These are phyloP conservation scores for Penicillium brasilianum DNA, from an alignment of 2,329 filamentous ascomycete species.

Conservation along the genomic window DNA sequence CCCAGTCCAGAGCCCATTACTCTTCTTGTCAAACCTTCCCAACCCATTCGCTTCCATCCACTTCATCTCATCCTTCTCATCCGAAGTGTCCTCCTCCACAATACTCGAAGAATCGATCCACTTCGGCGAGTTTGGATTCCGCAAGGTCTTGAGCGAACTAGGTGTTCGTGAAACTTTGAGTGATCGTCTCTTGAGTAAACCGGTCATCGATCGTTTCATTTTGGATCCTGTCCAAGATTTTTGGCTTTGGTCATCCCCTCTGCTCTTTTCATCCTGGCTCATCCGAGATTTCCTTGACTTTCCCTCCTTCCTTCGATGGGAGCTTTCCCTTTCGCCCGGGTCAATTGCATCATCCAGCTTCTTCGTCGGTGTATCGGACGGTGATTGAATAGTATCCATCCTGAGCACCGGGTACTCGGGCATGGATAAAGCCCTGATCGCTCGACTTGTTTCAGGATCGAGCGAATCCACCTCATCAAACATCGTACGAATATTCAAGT, in stretches of 20 bases:
- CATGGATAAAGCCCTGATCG: conserved; percentile 12
- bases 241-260: not conserved
- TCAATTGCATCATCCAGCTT: conserved; percentile 23
- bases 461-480: conserved; percentile 24
- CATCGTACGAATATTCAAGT: conserved; percentile 19
- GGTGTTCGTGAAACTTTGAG: conserved; percentile 22
- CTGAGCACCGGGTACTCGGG: conserved; percentile 28
- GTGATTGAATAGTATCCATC: conserved; percentile 24
- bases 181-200: conserved; percentile 20
- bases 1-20: conserved; percentile 15
- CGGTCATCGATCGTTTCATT: conserved; percentile 21
- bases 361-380: conserved; percentile 16
- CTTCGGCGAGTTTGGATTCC: conserved; percentile 8
- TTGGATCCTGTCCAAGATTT: conserved; percentile 8
- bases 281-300: not conserved
- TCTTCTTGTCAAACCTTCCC: conserved; percentile 8
- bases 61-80: conserved; percentile 22
- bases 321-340: not conserved
- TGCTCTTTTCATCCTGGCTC: not conserved
- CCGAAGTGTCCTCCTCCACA: conserved; percentile 19
- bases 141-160: conserved; percentile 18
- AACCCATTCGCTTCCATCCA: conserved; percentile 24
- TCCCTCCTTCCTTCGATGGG: not conserved
- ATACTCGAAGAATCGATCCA: conserved; percentile 22
- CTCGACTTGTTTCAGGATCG: conserved; percentile 12